These are phyloP conservation scores for Vitis hybrid DNA, from an alignment of 177 flowering plant genomes.

Conservation along the genomic window DNA sequence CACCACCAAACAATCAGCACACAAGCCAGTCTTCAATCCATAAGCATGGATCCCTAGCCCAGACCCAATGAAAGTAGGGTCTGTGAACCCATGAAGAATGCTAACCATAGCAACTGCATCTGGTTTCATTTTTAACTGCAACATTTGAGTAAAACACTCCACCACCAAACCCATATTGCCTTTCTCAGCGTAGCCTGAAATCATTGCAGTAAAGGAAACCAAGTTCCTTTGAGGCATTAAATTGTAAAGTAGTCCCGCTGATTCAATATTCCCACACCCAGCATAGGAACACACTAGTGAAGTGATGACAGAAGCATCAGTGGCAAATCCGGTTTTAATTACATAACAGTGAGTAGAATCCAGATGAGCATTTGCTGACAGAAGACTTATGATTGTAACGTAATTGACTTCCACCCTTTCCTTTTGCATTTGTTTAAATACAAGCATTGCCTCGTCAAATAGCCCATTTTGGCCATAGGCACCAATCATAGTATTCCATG, in stretches of 20 bases:
- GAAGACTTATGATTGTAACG: constrained; percentile 39
- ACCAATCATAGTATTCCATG: constrained; percentile 54
- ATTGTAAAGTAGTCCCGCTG: constrained; percentile 31
- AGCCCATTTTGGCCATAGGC: constrained; percentile 38
- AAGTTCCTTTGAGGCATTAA: constrained; percentile 25
- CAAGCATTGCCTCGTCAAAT: constrained; percentile 26
- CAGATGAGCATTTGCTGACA: constrained; percentile 30
- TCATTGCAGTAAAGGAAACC: constrained; percentile 40
- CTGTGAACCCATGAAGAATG: constrained; percentile 33
- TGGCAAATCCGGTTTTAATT: constrained; percentile 33
- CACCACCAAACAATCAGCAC: constrained; percentile 25
- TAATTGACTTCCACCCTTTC: constrained; percentile 22
- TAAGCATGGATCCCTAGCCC: constrained; percentile 38
- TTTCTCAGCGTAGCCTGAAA: constrained; percentile 40
- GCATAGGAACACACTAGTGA: constrained; percentile 38
- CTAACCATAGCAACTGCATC: constrained; percentile 44
- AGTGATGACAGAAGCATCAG: constrained; percentile 30
- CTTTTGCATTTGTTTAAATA: constrained; percentile 36
- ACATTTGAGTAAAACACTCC: constrained; percentile 24
- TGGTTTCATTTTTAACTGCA: constrained; percentile 26
- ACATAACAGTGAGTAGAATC: constrained; percentile 30
- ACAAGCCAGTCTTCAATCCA: constrained; percentile 37
- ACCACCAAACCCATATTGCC: constrained; percentile 27
- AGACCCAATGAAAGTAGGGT: constrained; percentile 7
- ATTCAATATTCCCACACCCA: constrained; percentile 21